Conservation (phyloP, 495 filamentous ascomycete species). For the Letharia lupina region DNA sequence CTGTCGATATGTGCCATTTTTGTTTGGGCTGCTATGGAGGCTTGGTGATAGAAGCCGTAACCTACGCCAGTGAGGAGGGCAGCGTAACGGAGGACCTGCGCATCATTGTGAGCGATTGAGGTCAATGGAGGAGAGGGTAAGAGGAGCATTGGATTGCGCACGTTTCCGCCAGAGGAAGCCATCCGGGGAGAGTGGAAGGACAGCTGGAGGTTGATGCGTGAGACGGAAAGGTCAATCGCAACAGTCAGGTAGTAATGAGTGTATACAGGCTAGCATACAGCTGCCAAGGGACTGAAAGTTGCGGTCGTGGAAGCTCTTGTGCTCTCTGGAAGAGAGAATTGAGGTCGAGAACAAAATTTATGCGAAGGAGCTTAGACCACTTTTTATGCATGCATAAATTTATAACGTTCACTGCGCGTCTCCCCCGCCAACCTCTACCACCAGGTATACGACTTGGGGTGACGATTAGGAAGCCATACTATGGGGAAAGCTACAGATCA, state of each 20-base stretch:
- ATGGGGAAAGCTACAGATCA: neutral
- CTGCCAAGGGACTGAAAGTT: neutral
- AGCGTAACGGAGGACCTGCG: constrained; percentile 87
- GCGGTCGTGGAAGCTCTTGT: neutral
- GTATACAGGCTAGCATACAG: neutral
- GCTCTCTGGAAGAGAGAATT: constrained; percentile 4
- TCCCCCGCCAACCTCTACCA: neutral
- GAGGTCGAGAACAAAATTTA: constrained; percentile 9
- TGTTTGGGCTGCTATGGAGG: constrained; percentile 55
- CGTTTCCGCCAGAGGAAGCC: constrained; percentile 32
- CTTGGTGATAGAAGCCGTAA: constrained; percentile 90
- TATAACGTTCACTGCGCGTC: constrained; percentile 4
- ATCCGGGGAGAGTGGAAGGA: constrained; percentile 17
- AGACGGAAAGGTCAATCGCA: constrained; percentile 17
- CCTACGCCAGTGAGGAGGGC: constrained; percentile 79
- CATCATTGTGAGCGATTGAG: constrained; percentile 16
- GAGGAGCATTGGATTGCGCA: constrained; percentile 23
- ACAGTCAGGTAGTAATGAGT: neutral
- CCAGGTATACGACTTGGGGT: neutral
- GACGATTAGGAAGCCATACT: neutral
- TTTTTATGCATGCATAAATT: constrained; percentile 15
- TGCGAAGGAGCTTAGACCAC: neutral
- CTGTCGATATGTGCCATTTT: constrained; percentile 57
- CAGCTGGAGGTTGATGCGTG: constrained; percentile 19
- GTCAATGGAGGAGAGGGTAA: constrained; percentile 16